Percentiles rank a stretch among this genome's conserved stretches.
Conservation (phyloP, 371 early-diverging fungal species). For the Haplosporangium sp. region DNA sequence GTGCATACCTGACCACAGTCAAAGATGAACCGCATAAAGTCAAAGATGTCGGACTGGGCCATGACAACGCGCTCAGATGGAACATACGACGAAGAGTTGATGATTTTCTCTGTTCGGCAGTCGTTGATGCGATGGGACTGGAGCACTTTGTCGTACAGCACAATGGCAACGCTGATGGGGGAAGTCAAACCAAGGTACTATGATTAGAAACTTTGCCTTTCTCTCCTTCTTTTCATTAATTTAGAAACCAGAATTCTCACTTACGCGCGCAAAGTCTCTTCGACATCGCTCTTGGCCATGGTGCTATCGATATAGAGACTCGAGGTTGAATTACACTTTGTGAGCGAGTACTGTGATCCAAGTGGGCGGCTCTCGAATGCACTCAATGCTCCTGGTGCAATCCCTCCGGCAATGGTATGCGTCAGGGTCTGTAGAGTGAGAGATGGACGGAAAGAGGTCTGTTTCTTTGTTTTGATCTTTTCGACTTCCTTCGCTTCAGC, state of each 20-base stretch:
- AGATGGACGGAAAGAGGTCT: slow-evolving; percentile 1
- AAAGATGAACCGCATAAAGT: slow-evolving; percentile 59
- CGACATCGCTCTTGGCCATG: slow-evolving; percentile 52
- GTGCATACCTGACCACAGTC: slow-evolving; percentile 62
- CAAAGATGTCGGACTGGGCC: slow-evolving; percentile 53
- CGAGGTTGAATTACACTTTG: slow-evolving; percentile 52
- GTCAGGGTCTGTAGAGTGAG: slow-evolving; percentile 31
- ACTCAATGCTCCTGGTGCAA: slow-evolving; percentile 33
- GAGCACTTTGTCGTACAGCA: slow-evolving; percentile 42
- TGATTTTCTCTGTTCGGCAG: slow-evolving; percentile 37
- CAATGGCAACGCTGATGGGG: slow-evolving; percentile 29
- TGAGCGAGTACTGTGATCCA: slow-evolving; percentile 32
- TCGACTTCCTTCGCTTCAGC: background rate
- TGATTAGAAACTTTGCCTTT: too few relatives aligned
- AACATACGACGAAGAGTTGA: slow-evolving; percentile 45
- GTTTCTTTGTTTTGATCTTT: background rate
- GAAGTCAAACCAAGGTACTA: background rate
- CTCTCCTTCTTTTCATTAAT: too few relatives aligned
- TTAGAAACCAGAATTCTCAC: background rate
- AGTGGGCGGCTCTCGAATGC: slow-evolving; percentile 25
- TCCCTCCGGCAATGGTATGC: slow-evolving; percentile 17
- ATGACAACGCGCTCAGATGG: slow-evolving; percentile 37
- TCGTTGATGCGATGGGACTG: slow-evolving; percentile 37
- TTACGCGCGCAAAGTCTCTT: slow-evolving; percentile 51
- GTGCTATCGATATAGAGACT: slow-evolving; percentile 53